Base-by-base conservation (phyloP, 352 stramenopile species). In the Pythium aphanidermatum region DNA sequence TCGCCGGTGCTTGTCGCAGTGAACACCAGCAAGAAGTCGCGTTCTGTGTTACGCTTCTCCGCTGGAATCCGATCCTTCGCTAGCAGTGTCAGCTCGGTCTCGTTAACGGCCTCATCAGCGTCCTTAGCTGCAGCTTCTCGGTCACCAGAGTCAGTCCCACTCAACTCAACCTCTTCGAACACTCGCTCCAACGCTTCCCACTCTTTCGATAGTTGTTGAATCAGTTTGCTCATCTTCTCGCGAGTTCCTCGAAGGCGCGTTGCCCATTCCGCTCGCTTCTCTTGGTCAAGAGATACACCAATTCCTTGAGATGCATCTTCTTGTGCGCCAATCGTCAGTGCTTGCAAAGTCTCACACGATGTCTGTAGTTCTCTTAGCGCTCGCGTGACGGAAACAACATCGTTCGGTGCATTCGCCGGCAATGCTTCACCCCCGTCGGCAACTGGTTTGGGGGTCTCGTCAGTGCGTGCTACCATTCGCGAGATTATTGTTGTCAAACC, bases 1-100 rank as follows among this genome's bases (percentile, higher is more conserved):
- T 88, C 71, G 32, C 73, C 76, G 2, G 67, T 88, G 45, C 76
- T 88, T 17, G 76, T 88, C n/a, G 70, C 76, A 16, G 70, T 86
- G 45, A 86, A 88, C 13, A 88, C 63, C 37, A 82, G 38, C 37
- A 75, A 71, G 37, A 31, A 62, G 13, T 62, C 47, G 7, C 41
- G 32, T 31, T 62, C 54, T 3, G 46, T 17, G 25, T 52, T 41
- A 5, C 48, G 30, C 20, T 53, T n/a, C n/a, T n/a, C n/a, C n/a
- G n/a, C n/a, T n/a, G n/a, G n/a, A n/a, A n/a, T n/a, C n/a, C n/a
- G n/a, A n/a, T n/a, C n/a, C n/a, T n/a, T n/a, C n/a, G n/a, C n/a
- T n/a, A n/a, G n/a, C n/a, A n/a, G n/a, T n/a, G n/a, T n/a, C n/a
- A n/a, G n/a, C n/a, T n/a, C n/a, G n/a, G n/a, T n/a, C n/a, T n/a